Evolutionary conservation across 768 basidiomycete species (phyloP), one percentile per base, ranked within the genome.

Genomic region (Auriculariales sp.): DNA sequence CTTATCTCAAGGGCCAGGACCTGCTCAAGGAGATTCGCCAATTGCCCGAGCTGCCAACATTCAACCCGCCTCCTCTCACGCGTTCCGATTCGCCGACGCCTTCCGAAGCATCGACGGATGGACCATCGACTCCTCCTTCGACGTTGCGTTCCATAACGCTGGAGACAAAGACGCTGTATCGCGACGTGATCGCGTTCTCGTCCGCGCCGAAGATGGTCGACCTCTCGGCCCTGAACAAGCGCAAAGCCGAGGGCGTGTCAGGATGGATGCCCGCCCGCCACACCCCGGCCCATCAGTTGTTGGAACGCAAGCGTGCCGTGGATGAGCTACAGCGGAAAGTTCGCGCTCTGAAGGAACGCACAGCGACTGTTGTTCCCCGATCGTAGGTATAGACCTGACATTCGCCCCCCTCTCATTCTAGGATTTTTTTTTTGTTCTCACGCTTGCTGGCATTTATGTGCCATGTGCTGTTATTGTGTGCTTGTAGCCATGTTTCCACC

Each of bases 1-100:
- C 88, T 2, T 91, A 88, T 61, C 80, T 98, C 66, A 92, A 86
- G 61, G 89, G 91, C 2, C 87, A 90, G 62, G 90, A 93, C 57
- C 74, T 98, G 0, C 77, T 97, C 52, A 73, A 75, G 47, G 86
- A 90, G 56, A 80, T 98, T 49, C 77, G 83, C 54, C 59, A 78
- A 4, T 71, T 98, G 0, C 85, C 84, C 15, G 68, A 69, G 0
- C 75, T 88, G n/a, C 68, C 73, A 3, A 69, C 39, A 19, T 44
- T 24, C 15, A 44, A 19, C 11, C 39, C 39, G 19, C 39, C 69
- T 46, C 71, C 72, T 10, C 52, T 69, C 52, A 61, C 63, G 31
- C 67, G 57, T 14, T 54, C 57, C 29, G 78, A 42, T 54, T n/a
- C 68, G 10, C 71, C 77, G 4, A 83, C 85, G 2, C 85, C 85